Evolutionary conservation across 78 protist species (phyloP), one percentile per base, ranked within the genome.

Genomic region (Tieghemostelium lacteum): DNA sequence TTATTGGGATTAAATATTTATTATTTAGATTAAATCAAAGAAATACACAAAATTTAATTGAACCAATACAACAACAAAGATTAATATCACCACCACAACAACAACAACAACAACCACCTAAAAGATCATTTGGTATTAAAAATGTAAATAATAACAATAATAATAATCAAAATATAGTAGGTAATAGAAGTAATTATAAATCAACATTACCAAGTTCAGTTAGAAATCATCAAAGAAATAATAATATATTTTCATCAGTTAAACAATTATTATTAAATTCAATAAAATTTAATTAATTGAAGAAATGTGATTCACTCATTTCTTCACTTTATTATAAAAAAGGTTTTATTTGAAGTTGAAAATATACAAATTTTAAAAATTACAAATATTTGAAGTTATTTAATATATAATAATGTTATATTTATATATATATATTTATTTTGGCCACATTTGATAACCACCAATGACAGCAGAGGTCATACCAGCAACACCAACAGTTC

Each of bases 401-500:
- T n/a, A n/a, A n/a, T n/a, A n/a, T n/a, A n/a, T n/a, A n/a, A n/a
- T n/a, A n/a, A n/a, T n/a, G n/a, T n/a, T n/a, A n/a, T n/a, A n/a
- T n/a, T n/a, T n/a, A n/a, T n/a, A n/a, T n/a, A n/a, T n/a, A n/a
- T n/a, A n/a, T n/a, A n/a, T n/a, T n/a, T n/a, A n/a, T n/a, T 6
- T 45, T 45, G 65, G 65, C 75, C 75, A 69, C 63, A 83, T 83
- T 83, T 83, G 89, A 34, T 83, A 83, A 12, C 55, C 89, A 69
- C 89, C 89, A 69, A 83, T 83, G 8, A 83, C 22, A 6, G 89
- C 89, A 20, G 89, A 83, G 28, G 69, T 31, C 1, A 83, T 49
- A 69, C 89, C 89, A 22, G 72, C 26, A 39, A 24, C 22, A 69
- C 89, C 89, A 55, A 83, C 75, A 8, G 75, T 69, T 31, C 78